Percentiles rank a stretch among this genome's conserved stretches.
These are phyloP conservation scores for Kurtzmaniella quercitrusa DNA, from an alignment of 1,139 yeast genomes.

Conservation along the genomic window DNA sequence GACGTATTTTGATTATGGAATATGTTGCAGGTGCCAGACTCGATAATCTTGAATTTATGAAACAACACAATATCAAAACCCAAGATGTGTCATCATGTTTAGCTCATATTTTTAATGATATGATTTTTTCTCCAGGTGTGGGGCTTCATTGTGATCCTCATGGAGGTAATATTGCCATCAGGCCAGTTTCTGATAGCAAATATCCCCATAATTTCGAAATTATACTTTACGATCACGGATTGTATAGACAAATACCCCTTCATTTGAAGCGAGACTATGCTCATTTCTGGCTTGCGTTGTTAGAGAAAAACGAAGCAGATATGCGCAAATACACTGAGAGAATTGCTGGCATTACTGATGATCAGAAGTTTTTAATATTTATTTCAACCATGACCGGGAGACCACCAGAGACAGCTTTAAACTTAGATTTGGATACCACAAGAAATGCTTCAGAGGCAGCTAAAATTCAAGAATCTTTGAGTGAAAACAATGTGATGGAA, in stretches of 20 bases:
- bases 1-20: slow-evolving; percentile 84
- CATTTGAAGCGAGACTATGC: slow-evolving; percentile 80
- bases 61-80: slow-evolving; percentile 60
- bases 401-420: slow-evolving; percentile 38
- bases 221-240: slow-evolving; percentile 89
- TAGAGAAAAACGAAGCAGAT: slow-evolving; percentile 60
- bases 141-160: slow-evolving; percentile 98
- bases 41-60: slow-evolving; percentile 68
- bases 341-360: slow-evolving; percentile 79
- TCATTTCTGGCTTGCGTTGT: slow-evolving; percentile 85
- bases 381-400: slow-evolving; percentile 96
- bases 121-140: slow-evolving; percentile 92
- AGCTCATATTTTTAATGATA: slow-evolving; percentile 85
- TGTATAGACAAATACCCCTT: slow-evolving; percentile 80
- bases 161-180: slow-evolving; percentile 90
- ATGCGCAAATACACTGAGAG: slow-evolving; percentile 73
- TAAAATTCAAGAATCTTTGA: slow-evolving; percentile 61
- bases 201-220: slow-evolving; percentile 83
- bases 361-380: slow-evolving; percentile 71
- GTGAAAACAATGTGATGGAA: slow-evolving; percentile 58
- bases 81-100: slow-evolving; percentile 80
- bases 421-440: slow-evolving; percentile 51
- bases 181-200: slow-evolving; percentile 30
- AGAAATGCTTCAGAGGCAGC: slow-evolving; percentile 53
- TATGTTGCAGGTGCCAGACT: slow-evolving; percentile 77